Conservation (phyloP, 2,329 filamentous ascomycete species). For the Orbilia ellipsospora region DNA sequence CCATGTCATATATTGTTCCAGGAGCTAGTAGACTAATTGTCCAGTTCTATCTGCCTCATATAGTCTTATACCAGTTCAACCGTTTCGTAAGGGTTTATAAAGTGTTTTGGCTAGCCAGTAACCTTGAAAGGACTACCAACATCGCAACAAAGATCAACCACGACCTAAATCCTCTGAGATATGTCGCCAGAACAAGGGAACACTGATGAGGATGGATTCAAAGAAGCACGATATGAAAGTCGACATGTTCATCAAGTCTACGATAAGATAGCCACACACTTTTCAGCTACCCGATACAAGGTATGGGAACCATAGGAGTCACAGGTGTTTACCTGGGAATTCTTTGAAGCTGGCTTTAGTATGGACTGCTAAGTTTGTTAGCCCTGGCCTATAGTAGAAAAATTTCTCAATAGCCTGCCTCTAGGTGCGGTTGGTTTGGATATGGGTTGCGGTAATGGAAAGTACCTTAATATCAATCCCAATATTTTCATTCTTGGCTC, state of each 20-base stretch:
- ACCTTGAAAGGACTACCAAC: too few species aligned
- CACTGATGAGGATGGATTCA: conserved; percentile 17
- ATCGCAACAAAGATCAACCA: too few species aligned
- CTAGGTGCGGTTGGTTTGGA: conserved; percentile 85
- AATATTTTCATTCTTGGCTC: conserved; percentile 83
- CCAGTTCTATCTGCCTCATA: too few species aligned
- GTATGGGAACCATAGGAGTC: conserved; percentile 28
- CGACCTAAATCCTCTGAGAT: too few species aligned
- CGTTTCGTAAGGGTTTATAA: too few species aligned
- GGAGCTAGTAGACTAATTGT: too few species aligned
- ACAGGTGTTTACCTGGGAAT: too few species aligned
- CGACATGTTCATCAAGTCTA: conserved; percentile 92
- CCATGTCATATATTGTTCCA: too few species aligned
- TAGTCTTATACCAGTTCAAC: too few species aligned
- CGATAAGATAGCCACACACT: conserved; percentile 84
- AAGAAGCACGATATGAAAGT: conserved; percentile 76
- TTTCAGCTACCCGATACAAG: conserved; percentile 80
- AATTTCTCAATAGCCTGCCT: conserved; percentile 75
- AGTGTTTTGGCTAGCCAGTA: too few species aligned
- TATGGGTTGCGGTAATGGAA: conserved; percentile 95
- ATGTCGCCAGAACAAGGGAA: too few species aligned
- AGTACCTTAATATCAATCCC: conserved; percentile 85
- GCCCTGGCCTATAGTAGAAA: conserved; percentile 92
- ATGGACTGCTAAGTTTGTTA: conserved; percentile 64
- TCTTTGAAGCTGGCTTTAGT: too few species aligned